Conservation (phyloP, 495 filamentous ascomycete species). For the Sordaria brevicollis region DNA sequence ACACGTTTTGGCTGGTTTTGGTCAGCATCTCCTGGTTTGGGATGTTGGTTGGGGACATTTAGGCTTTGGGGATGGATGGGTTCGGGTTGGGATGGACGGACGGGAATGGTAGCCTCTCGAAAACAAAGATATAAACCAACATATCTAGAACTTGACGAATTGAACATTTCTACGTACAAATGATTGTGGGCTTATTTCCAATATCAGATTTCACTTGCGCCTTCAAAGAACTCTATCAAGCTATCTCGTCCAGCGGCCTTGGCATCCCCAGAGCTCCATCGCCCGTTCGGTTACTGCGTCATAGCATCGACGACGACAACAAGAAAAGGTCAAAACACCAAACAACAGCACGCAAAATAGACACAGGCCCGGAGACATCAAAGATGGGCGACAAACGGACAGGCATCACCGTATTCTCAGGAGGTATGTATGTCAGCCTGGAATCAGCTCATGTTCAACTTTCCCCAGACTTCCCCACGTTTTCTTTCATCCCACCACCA, state of each 20-base stretch:
- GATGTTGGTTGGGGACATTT: background rate
- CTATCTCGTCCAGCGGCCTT: background rate
- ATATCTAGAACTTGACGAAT: background rate
- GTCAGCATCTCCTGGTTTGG: background rate
- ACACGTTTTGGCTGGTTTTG: constrained; percentile 6
- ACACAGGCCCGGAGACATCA: background rate
- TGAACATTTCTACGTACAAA: background rate
- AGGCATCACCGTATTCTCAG: constrained; percentile 22
- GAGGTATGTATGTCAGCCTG: constrained; percentile 10
- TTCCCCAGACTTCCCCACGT: background rate
- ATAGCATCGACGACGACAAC: background rate
- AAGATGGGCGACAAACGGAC: background rate
- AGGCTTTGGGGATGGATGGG: background rate
- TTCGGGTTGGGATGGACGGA: background rate
- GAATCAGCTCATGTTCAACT: background rate
- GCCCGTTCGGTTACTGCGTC: background rate
- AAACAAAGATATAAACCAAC: background rate
- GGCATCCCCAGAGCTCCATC: background rate
- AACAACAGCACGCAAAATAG: background rate
- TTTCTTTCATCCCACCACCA: background rate
- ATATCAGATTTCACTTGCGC: background rate
- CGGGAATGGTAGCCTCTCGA: background rate
- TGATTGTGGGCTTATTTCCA: background rate
- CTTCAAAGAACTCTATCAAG: background rate
- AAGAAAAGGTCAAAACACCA: background rate